A percentile compares a stretch with the other conserved stretches of the same genome.
These are phyloP conservation scores for Gastrolobium bilobum DNA, from an alignment of 306 rosid genomes.

Conservation along the genomic window DNA sequence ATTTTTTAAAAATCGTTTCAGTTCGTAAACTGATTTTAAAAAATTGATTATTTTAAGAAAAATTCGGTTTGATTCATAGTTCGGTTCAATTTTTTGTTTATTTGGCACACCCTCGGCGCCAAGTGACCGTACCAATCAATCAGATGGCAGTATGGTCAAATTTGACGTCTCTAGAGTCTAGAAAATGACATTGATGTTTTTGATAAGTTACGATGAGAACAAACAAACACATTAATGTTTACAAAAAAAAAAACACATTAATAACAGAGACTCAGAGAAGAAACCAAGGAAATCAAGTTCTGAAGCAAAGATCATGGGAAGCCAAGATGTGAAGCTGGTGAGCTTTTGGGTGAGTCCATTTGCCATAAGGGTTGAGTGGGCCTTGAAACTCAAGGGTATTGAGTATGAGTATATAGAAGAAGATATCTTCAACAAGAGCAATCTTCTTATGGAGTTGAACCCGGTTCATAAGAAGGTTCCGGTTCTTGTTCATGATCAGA, in stretches of 20 bases:
- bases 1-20: too few species aligned
- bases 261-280: too few species aligned
- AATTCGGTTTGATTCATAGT: too few species aligned
- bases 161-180: background rate
- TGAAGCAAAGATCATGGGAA: conserved; percentile 33
- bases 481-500: conserved; percentile 38
- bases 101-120: too few species aligned
- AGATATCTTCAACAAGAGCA: conserved; percentile 56
- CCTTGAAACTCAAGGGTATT: conserved; percentile 43
- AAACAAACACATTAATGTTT: background rate
- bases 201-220: background rate
- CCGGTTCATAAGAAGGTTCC: conserved; percentile 54
- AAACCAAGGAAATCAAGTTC: too few species aligned
- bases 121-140: too few species aligned
- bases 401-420: conserved; percentile 56
- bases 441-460: conserved; percentile 51
- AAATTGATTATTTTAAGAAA: too few species aligned
- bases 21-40: too few species aligned
- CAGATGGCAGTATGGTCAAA: background rate
- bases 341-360: conserved; percentile 49
- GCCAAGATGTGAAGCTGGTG: conserved; percentile 46
- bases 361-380: conserved; percentile 53
- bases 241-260: too few species aligned
- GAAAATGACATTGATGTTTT: background rate
- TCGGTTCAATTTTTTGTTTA: too few species aligned